phyloP scores from a whole-genome alignment of 2,329 filamentous ascomycete genomes.

The Pestalotiopsis sp. region DNA sequence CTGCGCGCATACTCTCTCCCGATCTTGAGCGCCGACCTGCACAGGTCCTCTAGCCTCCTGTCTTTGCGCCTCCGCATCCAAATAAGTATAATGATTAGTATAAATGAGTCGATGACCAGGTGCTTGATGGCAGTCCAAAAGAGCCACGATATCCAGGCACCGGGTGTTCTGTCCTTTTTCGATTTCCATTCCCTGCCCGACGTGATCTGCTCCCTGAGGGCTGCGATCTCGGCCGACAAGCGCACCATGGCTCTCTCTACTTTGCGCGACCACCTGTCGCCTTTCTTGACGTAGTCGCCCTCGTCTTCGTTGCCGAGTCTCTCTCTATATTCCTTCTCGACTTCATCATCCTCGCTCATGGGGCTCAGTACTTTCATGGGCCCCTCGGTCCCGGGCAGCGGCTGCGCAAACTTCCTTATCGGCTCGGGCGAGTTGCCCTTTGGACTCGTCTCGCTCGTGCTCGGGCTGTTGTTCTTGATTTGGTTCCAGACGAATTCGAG shows the following conservation, averaged over 20 bases:
- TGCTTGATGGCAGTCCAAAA: conserved; percentile 73
- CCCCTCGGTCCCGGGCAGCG: conserved; percentile 49
- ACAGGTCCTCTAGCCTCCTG: conserved; percentile 70
- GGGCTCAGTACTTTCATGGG: conserved; percentile 76
- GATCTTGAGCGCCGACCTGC: conserved; percentile 61
- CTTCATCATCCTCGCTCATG: conserved; percentile 80
- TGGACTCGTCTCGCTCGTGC: conserved; percentile 59
- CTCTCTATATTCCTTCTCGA: conserved; percentile 54
- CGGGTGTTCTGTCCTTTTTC: conserved; percentile 62
- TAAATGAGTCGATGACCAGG: conserved; percentile 67
- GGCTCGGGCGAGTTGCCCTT: conserved; percentile 39
- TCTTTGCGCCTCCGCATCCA: conserved; percentile 75
- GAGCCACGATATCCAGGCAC: conserved; percentile 71
- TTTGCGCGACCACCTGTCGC: conserved; percentile 71
- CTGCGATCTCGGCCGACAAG: conserved; percentile 89
- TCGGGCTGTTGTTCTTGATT: conserved; percentile 81
- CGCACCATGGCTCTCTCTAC: conserved; percentile 86
- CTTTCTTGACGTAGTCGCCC: conserved; percentile 40
- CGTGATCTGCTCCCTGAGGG: conserved; percentile 86
- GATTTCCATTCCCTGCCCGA: conserved; percentile 70
- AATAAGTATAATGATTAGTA: conserved; percentile 65
- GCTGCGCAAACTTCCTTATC: conserved; percentile 43
- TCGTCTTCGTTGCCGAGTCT: conserved; percentile 37
- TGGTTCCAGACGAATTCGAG: conserved; percentile 99
- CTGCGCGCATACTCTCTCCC: conserved; percentile 59